A percentile compares a stretch with the other conserved stretches of the same genome.
Conservation (phyloP, 2,329 filamentous ascomycete species). For the Xylariaceae sp. region DNA sequence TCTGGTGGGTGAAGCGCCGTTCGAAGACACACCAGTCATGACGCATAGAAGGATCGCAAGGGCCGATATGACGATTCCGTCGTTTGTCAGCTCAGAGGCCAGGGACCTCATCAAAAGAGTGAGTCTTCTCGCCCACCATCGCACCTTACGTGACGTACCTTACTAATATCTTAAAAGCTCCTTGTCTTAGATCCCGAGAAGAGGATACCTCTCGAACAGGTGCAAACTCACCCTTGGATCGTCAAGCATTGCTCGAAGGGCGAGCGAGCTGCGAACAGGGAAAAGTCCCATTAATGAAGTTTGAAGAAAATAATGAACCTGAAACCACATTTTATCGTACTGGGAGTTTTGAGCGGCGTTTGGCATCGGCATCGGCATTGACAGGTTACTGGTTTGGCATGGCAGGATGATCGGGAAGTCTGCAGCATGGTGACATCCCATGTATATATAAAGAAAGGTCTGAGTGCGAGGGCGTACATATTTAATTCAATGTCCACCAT, state of each 20-base stretch:
- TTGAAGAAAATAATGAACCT: constrained; percentile 15
- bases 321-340: too few relatives aligned
- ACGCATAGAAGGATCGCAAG: constrained; percentile 85
- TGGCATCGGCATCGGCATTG: too few relatives aligned
- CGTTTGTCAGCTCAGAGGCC: constrained; percentile 85
- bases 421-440: neutral
- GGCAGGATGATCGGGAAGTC: neutral
- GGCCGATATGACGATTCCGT: constrained; percentile 88
- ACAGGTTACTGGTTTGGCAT: constrained; percentile 7
- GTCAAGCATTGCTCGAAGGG: constrained; percentile 82
- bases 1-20: constrained; percentile 89
- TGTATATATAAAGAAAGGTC: too few relatives aligned
- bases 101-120: constrained; percentile 90
- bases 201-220: constrained; percentile 82
- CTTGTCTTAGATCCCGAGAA: constrained; percentile 93
- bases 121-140: constrained; percentile 27
- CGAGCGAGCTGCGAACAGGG: constrained; percentile 48
- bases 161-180: constrained; percentile 46
- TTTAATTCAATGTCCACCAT: too few relatives aligned
- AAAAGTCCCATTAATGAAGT: constrained; percentile 33
- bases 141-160: constrained; percentile 6
- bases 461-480: too few relatives aligned
- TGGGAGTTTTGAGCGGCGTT: too few relatives aligned
- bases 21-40: constrained; percentile 93
- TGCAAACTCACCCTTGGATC: constrained; percentile 92